Conservation (phyloP, 2,329 filamentous ascomycete species). For the Cladosporium austrohemisphaericum region DNA sequence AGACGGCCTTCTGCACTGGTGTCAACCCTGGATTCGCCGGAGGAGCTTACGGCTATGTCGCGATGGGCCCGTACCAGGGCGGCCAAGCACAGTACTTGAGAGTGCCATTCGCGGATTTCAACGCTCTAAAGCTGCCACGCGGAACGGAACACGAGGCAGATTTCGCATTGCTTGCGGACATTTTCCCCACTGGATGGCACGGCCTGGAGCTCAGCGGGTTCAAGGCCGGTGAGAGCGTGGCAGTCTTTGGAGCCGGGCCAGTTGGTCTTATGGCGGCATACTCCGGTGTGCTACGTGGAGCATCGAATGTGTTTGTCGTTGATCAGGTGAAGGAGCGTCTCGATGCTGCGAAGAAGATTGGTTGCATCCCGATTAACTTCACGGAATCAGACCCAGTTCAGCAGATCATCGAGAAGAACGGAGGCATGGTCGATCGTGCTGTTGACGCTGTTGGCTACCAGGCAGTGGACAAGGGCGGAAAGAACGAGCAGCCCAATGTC, state of each 20-base stretch:
- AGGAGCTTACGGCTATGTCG: conserved; percentile 58
- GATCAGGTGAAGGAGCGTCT: conserved; percentile 60
- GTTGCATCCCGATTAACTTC: conserved; percentile 59
- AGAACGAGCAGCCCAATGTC: conserved; percentile 59
- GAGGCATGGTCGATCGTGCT: conserved; percentile 59
- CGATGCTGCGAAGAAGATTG: conserved; percentile 58
- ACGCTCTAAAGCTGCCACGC: conserved; percentile 58
- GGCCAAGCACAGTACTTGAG: conserved; percentile 62
- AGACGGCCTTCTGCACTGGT: conserved; percentile 63
- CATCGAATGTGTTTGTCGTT: conserved; percentile 59
- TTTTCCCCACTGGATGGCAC: conserved; percentile 54
- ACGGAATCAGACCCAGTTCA: conserved; percentile 57
- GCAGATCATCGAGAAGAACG: conserved; percentile 57
- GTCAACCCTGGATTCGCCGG: conserved; percentile 57
- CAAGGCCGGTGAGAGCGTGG: conserved; percentile 58
- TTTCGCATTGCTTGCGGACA: conserved; percentile 52
- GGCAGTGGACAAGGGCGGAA: conserved; percentile 53
- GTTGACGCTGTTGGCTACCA: conserved; percentile 66
- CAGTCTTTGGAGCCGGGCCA: conserved; percentile 58
- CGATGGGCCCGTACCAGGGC: conserved; percentile 47
- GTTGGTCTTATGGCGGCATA: conserved; percentile 66
- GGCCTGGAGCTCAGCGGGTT: conserved; percentile 57
- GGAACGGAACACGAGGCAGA: conserved; percentile 61
- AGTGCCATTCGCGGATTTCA: conserved; percentile 65
- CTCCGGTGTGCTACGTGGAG: conserved; percentile 58